Evolutionary conservation across 2,329 filamentous ascomycete species (phyloP).

Genomic region (Thielaviopsis ethacetica): DNA sequence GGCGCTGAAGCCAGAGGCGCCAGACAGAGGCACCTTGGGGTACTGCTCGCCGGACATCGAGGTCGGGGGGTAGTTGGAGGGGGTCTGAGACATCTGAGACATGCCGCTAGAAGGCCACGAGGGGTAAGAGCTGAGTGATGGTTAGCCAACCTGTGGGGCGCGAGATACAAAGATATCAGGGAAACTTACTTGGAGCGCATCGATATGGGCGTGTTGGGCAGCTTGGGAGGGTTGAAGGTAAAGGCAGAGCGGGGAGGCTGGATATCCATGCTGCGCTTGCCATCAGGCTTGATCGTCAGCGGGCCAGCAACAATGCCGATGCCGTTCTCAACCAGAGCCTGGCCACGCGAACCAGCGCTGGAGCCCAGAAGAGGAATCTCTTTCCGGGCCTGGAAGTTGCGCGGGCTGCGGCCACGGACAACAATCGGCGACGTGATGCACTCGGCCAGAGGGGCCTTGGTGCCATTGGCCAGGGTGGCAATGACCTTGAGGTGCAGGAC

Average conservation of each 20-base stretch:
- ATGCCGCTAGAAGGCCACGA: conserved; percentile 35
- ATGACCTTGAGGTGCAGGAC: conserved; percentile 75
- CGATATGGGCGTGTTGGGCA: conserved; percentile 35
- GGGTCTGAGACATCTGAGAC: conserved; percentile 32
- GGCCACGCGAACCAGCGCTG: conserved; percentile 61
- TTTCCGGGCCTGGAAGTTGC: conserved; percentile 89
- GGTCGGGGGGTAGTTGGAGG: conserved; percentile 32
- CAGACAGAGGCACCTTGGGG: conserved; percentile 35
- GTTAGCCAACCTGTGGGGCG: conserved; percentile 5
- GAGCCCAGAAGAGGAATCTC: conserved; percentile 74
- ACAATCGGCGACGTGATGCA: conserved; percentile 82
- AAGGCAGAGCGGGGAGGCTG: conserved; percentile 41
- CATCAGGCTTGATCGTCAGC: conserved; percentile 36
- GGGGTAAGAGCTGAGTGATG: conserved; percentile 33
- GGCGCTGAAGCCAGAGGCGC: conserved; percentile 28
- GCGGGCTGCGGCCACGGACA: conserved; percentile 77
- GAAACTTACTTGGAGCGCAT: conserved; percentile 42
- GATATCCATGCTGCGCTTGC: conserved; percentile 35
- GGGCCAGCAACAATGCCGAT: conserved; percentile 43
- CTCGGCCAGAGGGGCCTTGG: conserved; percentile 67
- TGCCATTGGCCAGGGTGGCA: conserved; percentile 69
- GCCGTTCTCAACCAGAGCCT: conserved; percentile 50
- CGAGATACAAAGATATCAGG: not conserved
- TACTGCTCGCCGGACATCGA: conserved; percentile 35
- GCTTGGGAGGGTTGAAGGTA: conserved; percentile 40